Evolutionary conservation across 2,329 filamentous ascomycete genomes (phyloP).

Genomic region (Grosmannia serpens): DNA sequence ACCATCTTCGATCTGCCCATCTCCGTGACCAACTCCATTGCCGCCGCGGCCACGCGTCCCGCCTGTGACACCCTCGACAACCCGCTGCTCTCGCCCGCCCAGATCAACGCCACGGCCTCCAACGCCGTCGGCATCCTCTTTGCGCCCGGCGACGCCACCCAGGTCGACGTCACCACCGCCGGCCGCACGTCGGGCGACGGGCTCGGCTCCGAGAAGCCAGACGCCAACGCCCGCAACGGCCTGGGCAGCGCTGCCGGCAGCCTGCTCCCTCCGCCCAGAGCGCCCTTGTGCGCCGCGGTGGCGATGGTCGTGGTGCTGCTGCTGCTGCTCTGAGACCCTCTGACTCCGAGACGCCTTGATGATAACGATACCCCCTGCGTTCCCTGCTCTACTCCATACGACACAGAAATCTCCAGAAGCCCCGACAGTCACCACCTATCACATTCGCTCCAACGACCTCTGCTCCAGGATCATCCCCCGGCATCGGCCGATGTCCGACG

Average conservation of each 20-base stretch:
- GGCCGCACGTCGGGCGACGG: conserved; percentile 12
- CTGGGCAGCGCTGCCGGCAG: conserved; percentile 19
- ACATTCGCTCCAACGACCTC: too few species aligned
- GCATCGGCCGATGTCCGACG: neutral
- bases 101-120: conserved; percentile 30
- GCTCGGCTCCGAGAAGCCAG: conserved; percentile 12
- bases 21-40: conserved; percentile 53
- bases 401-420: too few species aligned
- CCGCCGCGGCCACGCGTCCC: conserved; percentile 21
- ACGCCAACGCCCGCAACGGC: conserved; percentile 18
- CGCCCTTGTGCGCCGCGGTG: neutral
- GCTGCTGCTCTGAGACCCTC: too few species aligned
- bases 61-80: conserved; percentile 40
- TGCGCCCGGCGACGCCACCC: conserved; percentile 37
- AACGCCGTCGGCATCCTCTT: conserved; percentile 36
- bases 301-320: neutral
- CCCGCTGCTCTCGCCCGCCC: conserved; percentile 32
- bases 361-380: too few species aligned
- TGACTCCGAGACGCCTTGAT: too few species aligned
- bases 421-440: too few species aligned
- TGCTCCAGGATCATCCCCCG: too few species aligned
- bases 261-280: neutral
- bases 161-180: conserved; percentile 24
- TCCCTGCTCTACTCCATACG: too few species aligned
- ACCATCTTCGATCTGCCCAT: conserved; percentile 63